Percentiles rank a stretch among this genome's conserved stretches.
These are phyloP conservation scores for Scheffersomyces lignosus DNA, from an alignment of 805 yeast species.

Conservation along the genomic window DNA sequence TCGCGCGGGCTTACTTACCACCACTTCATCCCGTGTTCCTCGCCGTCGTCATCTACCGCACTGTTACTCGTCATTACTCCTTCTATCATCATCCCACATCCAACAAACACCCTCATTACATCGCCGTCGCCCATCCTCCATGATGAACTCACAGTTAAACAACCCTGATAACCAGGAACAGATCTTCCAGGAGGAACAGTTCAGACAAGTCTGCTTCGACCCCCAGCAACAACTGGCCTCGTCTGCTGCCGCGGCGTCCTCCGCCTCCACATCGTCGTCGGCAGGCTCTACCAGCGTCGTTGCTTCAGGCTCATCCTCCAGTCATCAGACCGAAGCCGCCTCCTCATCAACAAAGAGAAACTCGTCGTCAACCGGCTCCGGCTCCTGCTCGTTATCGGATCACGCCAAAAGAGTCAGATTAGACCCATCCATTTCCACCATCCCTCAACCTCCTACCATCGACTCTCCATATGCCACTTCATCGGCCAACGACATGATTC, in stretches of 20 bases:
- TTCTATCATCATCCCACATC: not conserved
- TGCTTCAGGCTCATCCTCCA: constrained; percentile 5
- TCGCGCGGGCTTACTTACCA: too few species aligned
- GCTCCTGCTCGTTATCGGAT: constrained; percentile 7
- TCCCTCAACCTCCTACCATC: constrained; percentile 12
- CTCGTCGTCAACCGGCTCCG: constrained; percentile 15
- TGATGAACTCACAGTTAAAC: constrained; percentile 32
- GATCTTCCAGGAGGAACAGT: constrained; percentile 26
- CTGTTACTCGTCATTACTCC: not conserved
- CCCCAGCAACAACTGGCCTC: constrained; percentile 14
- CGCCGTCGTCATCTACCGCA: too few species aligned
- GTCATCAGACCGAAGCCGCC: constrained; percentile 5
- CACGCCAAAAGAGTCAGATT: constrained; percentile 22
- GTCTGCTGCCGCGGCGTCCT: constrained; percentile 13
- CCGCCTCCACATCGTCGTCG: constrained; percentile 6
- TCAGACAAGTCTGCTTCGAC: constrained; percentile 35
- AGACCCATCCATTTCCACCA: constrained; percentile 12
- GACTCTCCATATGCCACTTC: constrained; percentile 12
- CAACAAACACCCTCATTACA: not conserved
- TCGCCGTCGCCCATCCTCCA: not conserved
- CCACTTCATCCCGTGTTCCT: too few species aligned
- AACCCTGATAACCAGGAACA: constrained; percentile 34
- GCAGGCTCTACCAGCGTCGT: constrained; percentile 5
- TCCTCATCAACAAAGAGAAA: constrained; percentile 14
- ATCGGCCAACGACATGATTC: constrained; percentile 7